Evolutionary conservation across 1,284 basidiomycete species (phyloP), one percentile per base, ranked within the genome.

Genomic region (Rhizoctonia solani): DNA sequence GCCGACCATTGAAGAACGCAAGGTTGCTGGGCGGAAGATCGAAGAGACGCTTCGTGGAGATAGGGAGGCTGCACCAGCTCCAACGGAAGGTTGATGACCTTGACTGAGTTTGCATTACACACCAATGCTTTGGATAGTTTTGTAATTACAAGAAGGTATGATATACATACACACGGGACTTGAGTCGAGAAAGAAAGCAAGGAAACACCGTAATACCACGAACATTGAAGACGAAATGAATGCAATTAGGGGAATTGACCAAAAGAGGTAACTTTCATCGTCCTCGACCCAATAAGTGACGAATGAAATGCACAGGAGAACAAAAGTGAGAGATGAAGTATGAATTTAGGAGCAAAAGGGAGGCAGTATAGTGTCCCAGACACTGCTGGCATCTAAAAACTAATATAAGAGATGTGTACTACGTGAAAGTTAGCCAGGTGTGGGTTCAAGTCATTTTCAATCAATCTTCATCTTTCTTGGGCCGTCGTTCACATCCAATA

Each of bases 21-120:
- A 79, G 68, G 76, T 74, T 29, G 73, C 83, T 0, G 84, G 85
- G 0, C 76, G 77, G 0, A 79, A 79, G 34, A 76, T 85, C 19
- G 85, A 86, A 70, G 75, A 78, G n/a, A 77, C 81, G 30, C 75
- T 86, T 58, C 77, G 76, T 69, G 73, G 76, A 25, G 84, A 86
- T 74, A 80, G 81, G 66, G 82, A 84, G 69, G 84, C 85, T 63
- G 85, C 83, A 0, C 78, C 77, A 52, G 83, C 83, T 4, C 84
- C 83, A 5, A 42, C 29, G 2, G 32, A 34, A 34, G 53, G 54
- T 25, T 66, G 49, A 53, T 21, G 41, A 1, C 11, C 44, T 21
- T 39, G 9, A 49, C 54, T 44, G 19, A 25, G 9, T 59, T 34
- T 11, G 32, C 32, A 34, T 34, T 11, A 34, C 32, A 11, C 11